These are phyloP conservation scores for Trichoderma semiorbis DNA, from an alignment of 2,329 filamentous ascomycete genomes.

Conservation along the genomic window DNA sequence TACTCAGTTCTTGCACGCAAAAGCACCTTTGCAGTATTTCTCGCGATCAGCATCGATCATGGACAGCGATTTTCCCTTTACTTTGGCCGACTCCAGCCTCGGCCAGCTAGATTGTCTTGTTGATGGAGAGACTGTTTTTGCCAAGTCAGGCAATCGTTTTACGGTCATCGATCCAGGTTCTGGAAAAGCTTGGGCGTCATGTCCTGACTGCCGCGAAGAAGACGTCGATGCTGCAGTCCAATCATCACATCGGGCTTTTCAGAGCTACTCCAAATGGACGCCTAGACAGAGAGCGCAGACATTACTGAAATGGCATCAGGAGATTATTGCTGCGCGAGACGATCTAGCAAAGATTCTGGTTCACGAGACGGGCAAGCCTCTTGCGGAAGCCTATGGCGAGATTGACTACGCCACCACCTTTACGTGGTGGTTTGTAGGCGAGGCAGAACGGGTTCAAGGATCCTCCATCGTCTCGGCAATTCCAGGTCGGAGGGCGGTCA, in stretches of 20 bases:
- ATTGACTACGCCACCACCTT: constrained; percentile 54
- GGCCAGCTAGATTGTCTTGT: constrained; percentile 49
- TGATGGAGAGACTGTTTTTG: constrained; percentile 44
- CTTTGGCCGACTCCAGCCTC: constrained; percentile 46
- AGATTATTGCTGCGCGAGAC: constrained; percentile 34
- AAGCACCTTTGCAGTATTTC: neutral
- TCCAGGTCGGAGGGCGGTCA: constrained; percentile 63
- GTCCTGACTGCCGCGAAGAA: constrained; percentile 43
- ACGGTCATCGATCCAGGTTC: constrained; percentile 53
- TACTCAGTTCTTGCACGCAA: neutral
- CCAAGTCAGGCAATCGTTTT: constrained; percentile 47
- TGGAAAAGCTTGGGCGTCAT: constrained; percentile 47
- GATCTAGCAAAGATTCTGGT: constrained; percentile 40
- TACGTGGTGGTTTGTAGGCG: constrained; percentile 55
- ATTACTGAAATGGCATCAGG: constrained; percentile 36
- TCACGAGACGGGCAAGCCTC: constrained; percentile 55
- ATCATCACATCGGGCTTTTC: constrained; percentile 36
- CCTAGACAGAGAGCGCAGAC: constrained; percentile 35
- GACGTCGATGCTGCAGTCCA: constrained; percentile 39
- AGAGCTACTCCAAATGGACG: constrained; percentile 36
- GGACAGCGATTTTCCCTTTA: constrained; percentile 32
- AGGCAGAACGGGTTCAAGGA: constrained; percentile 52
- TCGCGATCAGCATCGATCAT: neutral
- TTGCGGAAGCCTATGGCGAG: constrained; percentile 51
- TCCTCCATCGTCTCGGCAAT: constrained; percentile 56